A percentile compares a stretch with the other conserved stretches of the same genome.
These are phyloP conservation scores for Termitomyces sp. DNA, from an alignment of 768 basidiomycete genomes.

Conservation along the genomic window DNA sequence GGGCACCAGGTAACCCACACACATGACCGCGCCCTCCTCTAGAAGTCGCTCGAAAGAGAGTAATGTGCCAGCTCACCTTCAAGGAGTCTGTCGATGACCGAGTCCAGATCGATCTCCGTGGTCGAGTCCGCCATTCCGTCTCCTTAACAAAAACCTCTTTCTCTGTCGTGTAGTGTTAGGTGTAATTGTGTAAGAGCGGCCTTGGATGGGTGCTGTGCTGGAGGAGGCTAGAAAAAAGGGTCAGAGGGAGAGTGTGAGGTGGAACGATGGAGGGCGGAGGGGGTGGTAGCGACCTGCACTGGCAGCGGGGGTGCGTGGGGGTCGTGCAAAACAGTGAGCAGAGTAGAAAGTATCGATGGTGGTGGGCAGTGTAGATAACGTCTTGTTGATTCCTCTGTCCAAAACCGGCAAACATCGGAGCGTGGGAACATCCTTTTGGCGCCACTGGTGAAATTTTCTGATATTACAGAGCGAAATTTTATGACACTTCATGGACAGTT, in stretches of 20 bases:
- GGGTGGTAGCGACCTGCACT: slow-evolving; percentile 10
- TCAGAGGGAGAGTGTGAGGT: slow-evolving; percentile 3
- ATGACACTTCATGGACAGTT: not conserved
- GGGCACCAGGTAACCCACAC: slow-evolving; percentile 1
- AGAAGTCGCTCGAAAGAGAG: not conserved
- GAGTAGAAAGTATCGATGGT: slow-evolving; percentile 37
- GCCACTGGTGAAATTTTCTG: slow-evolving; percentile 15
- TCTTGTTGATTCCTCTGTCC: slow-evolving; percentile 28
- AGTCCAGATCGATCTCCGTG: slow-evolving; percentile 98
- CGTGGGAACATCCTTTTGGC: slow-evolving; percentile 33
- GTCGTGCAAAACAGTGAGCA: slow-evolving; percentile 13
- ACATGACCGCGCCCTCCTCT: not conserved
- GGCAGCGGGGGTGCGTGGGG: slow-evolving; percentile 12
- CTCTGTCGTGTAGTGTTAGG: slow-evolving; percentile 5
- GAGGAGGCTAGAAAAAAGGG: slow-evolving; percentile 12
- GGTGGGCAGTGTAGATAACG: slow-evolving; percentile 46
- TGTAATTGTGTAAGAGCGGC: slow-evolving; percentile 1
- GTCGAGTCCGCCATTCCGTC: slow-evolving; percentile 69
- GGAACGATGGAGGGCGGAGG: slow-evolving; percentile 5
- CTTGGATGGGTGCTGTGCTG: slow-evolving; percentile 7
- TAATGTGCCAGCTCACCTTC: slow-evolving; percentile 71
- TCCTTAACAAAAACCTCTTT: slow-evolving; percentile 11
- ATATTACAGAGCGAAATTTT: slow-evolving; percentile 1
- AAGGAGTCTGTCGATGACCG: slow-evolving; percentile 95
- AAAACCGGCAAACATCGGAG: slow-evolving; percentile 40